Base-by-base conservation (phyloP, 2,329 filamentous ascomycete species). In the Trichoderma atroviride region DNA sequence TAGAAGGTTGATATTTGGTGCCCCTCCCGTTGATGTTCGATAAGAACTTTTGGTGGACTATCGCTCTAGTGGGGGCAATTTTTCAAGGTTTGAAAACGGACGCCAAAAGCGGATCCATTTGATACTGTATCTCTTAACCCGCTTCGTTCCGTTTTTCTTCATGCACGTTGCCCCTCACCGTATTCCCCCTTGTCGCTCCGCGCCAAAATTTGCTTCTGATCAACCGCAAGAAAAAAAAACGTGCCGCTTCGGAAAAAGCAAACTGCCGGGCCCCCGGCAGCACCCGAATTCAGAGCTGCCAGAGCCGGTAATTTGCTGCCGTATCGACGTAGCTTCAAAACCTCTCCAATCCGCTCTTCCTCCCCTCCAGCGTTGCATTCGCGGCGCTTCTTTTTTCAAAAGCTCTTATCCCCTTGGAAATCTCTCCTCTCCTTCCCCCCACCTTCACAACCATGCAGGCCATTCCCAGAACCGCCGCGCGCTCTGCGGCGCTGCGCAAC, bases 391-490 rank as follows among this genome's bases (percentile, higher is more conserved):
- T 27, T 29, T 29, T 14, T 52, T 16, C 11, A 35, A 52, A 53
- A 50, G 69, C 22, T 40, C 50, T 27, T 27, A 4, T 27, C 27
- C 27, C 27, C 27, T 27, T 27, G 47, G 27, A 52, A 72, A 70
- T 65, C 67, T 62, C 57, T 47, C 70, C 57, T 64, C 72, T 60
- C 58, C 59, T 69, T 53, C 43, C 61, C 70, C 65, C 16, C 64
- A 65, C 57, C 68, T 58, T 68, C 68, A 64, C 63, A 64, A 69
- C 70, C 78, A 97, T 97, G 94, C 93, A 96, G 88, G 91, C 93
- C 78, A 84, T 97, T 83, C 86, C 91, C 79, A 90, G 91, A 87
- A 80, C 79, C 81, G 78, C 83, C 87, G 86, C 85, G 89, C 87
- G 84, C 90, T 86, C 83, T 83, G 91, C 85, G 87, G 86, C 87